Percentiles rank a stretch among this genome's conserved stretches.
phyloP scores from a whole-genome alignment of 768 basidiomycete species.

The Lactarius psammicola region DNA sequence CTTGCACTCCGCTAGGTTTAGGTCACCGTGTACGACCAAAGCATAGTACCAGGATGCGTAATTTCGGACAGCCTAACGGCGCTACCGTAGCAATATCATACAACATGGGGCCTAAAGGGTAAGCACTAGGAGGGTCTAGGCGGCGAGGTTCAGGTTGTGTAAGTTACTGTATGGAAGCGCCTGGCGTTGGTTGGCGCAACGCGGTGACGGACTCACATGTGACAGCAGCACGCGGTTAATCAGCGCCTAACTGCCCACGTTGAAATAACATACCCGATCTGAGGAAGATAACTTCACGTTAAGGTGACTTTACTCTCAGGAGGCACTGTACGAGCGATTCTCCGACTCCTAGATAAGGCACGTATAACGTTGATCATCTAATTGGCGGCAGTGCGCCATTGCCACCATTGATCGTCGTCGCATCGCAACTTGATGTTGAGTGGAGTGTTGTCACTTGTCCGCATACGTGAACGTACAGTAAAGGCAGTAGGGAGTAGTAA shows the following conservation, averaged over 20 bases:
- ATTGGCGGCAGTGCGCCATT: not conserved
- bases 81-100: not conserved
- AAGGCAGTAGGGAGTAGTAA: not conserved
- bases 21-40: not conserved
- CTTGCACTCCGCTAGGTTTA: not conserved
- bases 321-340: conserved; percentile 5
- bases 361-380: conserved; percentile 3
- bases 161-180: conserved; percentile 7
- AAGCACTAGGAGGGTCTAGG: not conserved
- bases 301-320: not conserved
- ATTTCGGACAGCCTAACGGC: not conserved
- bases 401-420: not conserved
- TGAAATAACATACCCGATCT: not conserved
- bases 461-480: not conserved
- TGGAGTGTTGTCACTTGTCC: not conserved
- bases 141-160: not conserved
- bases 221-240: conserved; percentile 3
- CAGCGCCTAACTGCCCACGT: not conserved
- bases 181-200: not conserved
- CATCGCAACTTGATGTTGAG: not conserved
- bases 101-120: not conserved
- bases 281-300: not conserved
- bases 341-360: not conserved
- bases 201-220: not conserved
- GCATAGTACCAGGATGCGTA: not conserved